These are phyloP conservation scores for Solanum bukasovii DNA, from an alignment of 257 asterid genomes.

Conservation along the genomic window DNA sequence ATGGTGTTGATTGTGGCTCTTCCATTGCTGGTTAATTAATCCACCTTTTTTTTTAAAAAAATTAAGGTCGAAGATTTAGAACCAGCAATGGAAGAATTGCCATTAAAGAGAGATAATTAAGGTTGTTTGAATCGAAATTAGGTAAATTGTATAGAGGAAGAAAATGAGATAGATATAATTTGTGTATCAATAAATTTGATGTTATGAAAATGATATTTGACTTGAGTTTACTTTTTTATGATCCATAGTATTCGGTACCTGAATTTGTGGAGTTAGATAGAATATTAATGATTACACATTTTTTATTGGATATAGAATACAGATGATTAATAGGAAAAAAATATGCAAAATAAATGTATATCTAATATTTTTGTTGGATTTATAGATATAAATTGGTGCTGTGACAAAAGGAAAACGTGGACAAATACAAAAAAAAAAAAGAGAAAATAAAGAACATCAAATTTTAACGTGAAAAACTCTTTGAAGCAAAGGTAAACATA, in stretches of 20 bases:
- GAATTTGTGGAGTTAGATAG: not conserved
- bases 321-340: not conserved
- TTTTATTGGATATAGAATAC: not conserved
- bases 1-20: constrained; percentile 23
- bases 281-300: not conserved
- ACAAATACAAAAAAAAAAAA: no score
- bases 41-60: not conserved
- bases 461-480: not conserved
- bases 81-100: constrained; percentile 26
- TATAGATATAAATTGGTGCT: not conserved
- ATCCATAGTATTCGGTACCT: not conserved
- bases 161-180: not conserved
- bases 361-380: not conserved
- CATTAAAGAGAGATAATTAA: constrained; percentile 2
- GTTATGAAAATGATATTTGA: not conserved
- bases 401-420: not conserved
- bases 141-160: not conserved
- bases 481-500: not conserved
- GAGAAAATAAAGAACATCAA: not conserved
- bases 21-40: constrained; percentile 47
- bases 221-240: not conserved
- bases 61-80: not conserved
- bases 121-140: not conserved
- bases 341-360: not conserved
- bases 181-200: not conserved